Base-by-base conservation (phyloP, 352 stramenopile species). In the Pythium apleroticum region DNA sequence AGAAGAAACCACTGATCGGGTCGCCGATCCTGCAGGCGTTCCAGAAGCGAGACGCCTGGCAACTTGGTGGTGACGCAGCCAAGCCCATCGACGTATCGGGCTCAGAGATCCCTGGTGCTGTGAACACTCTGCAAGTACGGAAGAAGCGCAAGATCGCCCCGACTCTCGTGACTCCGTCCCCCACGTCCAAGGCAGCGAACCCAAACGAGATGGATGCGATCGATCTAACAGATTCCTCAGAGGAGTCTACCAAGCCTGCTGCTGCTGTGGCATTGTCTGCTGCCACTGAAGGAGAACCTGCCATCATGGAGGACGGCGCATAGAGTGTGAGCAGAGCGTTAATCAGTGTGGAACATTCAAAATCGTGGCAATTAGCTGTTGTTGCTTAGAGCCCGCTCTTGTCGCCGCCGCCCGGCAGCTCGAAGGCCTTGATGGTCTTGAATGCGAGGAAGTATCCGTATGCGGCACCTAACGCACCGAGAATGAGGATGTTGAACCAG, bases 341-440 rank as follows among this genome's bases (percentile, higher is more conserved):
- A 28, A 50, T 50, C 43, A 14, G 43, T 50, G 43, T 28, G 43
- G 19, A 27, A 27, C 43, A 50, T 50, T 50, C 43, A 50, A 50
- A 50, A 50, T 50, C 43, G 43, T 50, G 17, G 37, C 37, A 17
- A 46, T 46, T 46, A n/a, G n/a, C 17, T 50, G 2, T n/a, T n/a
- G n/a, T n/a, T n/a, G 43, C 3, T 22, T 67, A 92, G 33, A 89
- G 62, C 24, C 72, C 31, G 17, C 72, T 70, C 60, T 89, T 90
- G 43, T 81, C 72, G 50, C 79, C 74, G 52, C 78, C 81, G 22
- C 43, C 43, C 6, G 87, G 87, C 25, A 95, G 71, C 63, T 95
- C 87, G 53, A 95, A 95, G 25, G 84, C 84, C 72, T 95, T 95
- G 70, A 93, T 93, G 59, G 87, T 91, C 79, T 91, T 93, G 75